Evolutionary conservation across 257 asterid species (phyloP), one percentile per base, ranked within the genome.

Genomic region (Solanum piurae): DNA sequence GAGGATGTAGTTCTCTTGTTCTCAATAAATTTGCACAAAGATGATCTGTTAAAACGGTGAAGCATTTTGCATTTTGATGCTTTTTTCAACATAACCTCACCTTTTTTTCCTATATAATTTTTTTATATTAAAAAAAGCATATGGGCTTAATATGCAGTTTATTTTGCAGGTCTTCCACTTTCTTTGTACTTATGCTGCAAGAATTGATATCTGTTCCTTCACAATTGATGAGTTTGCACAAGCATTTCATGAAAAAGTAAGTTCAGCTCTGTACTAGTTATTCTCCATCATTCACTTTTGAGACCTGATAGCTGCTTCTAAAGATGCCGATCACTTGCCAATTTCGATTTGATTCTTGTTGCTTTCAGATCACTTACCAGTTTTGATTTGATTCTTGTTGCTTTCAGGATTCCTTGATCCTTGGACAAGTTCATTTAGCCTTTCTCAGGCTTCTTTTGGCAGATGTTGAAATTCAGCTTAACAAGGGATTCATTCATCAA

Each of bases 201-300:
- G 91, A 79, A 89, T 94, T 86, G 89, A 95, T 88, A 44, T 90
- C 69, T 60, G 60, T 82, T 94, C 99, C 31, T 96, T 97, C 92
- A 94, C 98, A 89, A 87, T 96, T 34, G 99, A 96, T 73, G 99
- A 94, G 83, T 95, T 96, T 90, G 97, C 94, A 5, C 93, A 90
- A 85, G 95, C 98, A 80, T 96, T 96, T 91, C 94, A 92, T 88
- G 99, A 94, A 85, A 94, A 96, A 95, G 99, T 95, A 91, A 92
- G 93, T 85, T 76, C 72, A 88, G 88, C 79, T 55, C 23, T 77
- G 34, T 86, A 66, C 87, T 88, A 74, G 74, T 86, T 25, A 49
- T 73, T 23, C 58, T 86, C 71, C 36, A 73, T 33, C 37, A n/a
- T 46, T 46, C 66, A 4, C 83, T 46, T 52, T 74, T 52, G 79